Evolutionary conservation across 306 rosid genomes (phyloP).

Genomic region (Echinosophora koreensis): DNA sequence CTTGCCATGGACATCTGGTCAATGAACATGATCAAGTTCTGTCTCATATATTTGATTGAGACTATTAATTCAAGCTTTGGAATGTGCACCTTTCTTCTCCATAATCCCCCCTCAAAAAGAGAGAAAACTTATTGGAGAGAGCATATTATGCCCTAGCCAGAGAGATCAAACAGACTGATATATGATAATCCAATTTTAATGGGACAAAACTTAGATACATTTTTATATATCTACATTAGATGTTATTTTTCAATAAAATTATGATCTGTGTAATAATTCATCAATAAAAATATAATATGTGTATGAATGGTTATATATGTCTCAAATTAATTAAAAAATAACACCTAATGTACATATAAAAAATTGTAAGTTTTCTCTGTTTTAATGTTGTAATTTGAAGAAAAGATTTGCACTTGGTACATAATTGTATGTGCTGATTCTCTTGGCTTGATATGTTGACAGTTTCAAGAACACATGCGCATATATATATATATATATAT

Average conservation of each 20-base stretch:
- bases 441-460: neutral
- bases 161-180: neutral
- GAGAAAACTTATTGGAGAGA: neutral
- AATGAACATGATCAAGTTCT: neutral
- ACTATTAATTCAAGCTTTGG: neutral
- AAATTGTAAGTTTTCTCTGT: too few species aligned
- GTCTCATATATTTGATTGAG: neutral
- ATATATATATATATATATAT: too few species aligned
- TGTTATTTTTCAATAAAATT: too few species aligned
- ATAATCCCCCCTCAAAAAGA: neutral
- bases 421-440: neutral
- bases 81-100: neutral
- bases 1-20: neutral
- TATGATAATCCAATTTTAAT: neutral
- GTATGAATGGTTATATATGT: too few species aligned
- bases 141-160: slow-evolving; percentile 15
- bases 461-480: neutral
- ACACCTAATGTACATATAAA: too few species aligned
- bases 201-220: too few species aligned
- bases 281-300: too few species aligned
- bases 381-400: neutral
- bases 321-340: too few species aligned
- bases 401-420: neutral
- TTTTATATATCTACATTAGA: too few species aligned
- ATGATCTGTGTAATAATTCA: too few species aligned